Evolutionary conservation across 257 asterid species (phyloP).

Genomic region (Fraxinus anomala): DNA sequence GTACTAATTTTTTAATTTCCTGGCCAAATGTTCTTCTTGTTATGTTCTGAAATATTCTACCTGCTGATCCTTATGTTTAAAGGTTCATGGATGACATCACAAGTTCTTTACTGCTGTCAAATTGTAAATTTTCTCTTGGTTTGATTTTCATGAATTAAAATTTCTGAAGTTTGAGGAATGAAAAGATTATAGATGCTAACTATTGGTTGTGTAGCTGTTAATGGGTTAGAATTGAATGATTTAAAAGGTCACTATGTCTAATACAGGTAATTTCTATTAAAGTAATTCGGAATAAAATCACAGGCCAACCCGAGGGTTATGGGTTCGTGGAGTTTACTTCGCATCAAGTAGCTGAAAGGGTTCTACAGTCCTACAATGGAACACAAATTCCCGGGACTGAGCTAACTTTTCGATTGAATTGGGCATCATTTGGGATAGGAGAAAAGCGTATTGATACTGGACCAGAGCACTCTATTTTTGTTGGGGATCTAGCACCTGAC

Average conservation of each 20-base stretch:
- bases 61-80: neutral
- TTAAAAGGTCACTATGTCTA: constrained; percentile 10
- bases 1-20: neutral
- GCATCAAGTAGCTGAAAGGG: constrained; percentile 81
- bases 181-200: neutral
- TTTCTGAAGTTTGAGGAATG: constrained; percentile 2
- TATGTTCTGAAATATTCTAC: neutral
- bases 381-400: constrained; percentile 96
- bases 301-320: constrained; percentile 94
- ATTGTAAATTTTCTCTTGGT: neutral
- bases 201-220: neutral
- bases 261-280: constrained; percentile 84
- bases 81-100: neutral
- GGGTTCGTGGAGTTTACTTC: constrained; percentile 89
- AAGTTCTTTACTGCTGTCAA: neutral
- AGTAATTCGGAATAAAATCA: constrained; percentile 86
- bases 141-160: neutral
- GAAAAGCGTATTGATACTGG: constrained; percentile 79
- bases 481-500: constrained; percentile 98
- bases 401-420: constrained; percentile 87
- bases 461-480: constrained; percentile 95
- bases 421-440: constrained; percentile 98
- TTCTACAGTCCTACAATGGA: constrained; percentile 84
- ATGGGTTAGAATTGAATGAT: constrained; percentile 7
- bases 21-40: neutral